Evolutionary conservation across 1,284 basidiomycete genomes (phyloP).

Genomic region (Naganishia sp.): DNA sequence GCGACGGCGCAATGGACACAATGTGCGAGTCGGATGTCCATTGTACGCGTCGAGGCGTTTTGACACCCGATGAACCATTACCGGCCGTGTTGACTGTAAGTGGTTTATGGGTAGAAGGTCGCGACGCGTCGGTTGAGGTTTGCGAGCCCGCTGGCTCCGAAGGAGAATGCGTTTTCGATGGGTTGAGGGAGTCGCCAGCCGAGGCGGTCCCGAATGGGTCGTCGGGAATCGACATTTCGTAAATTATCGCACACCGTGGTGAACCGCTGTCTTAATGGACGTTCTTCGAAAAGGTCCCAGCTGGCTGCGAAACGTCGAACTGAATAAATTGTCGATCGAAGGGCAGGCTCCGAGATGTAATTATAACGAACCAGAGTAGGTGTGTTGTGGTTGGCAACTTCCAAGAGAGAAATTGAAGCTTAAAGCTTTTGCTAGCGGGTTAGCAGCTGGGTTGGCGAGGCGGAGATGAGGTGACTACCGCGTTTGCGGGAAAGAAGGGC

Average conservation of each 20-base stretch:
- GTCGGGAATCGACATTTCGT: slow-evolving; percentile 47
- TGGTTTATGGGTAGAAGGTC: no score
- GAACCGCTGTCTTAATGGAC: no score
- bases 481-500: no score
- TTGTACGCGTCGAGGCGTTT: slow-evolving; percentile 50
- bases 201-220: slow-evolving; percentile 41
- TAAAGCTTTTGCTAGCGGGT: no score
- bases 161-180: slow-evolving; percentile 22
- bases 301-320: no score
- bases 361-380: neutral
- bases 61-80: slow-evolving; percentile 36
- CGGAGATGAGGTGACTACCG: no score
- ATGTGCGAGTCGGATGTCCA: slow-evolving; percentile 51
- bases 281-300: no score
- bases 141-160: slow-evolving; percentile 8
- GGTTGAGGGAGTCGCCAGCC: slow-evolving; percentile 11
- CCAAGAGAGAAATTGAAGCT: no score
- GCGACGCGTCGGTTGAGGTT: neutral
- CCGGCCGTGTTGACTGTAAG: neutral
- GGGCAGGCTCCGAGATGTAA: no score
- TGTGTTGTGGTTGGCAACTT: neutral
- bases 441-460: no score
- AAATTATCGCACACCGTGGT: no score
- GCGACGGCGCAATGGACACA: slow-evolving; percentile 41
- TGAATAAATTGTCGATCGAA: no score